Conservation (phyloP, 768 basidiomycete species). For the Rhizopogon sp. region DNA sequence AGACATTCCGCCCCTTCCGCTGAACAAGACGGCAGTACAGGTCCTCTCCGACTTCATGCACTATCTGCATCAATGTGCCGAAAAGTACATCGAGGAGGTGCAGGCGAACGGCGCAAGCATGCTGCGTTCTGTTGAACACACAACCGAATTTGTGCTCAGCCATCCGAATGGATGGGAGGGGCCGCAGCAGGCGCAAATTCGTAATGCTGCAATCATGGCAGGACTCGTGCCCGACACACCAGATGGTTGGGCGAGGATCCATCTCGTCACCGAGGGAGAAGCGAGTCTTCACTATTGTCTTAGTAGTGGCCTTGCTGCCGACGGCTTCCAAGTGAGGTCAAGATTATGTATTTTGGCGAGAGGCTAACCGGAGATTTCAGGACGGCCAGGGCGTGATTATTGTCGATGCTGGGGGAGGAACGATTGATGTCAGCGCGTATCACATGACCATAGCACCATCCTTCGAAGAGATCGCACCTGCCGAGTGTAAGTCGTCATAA, state of each 20-base stretch:
- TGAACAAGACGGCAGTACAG: conserved; percentile 34
- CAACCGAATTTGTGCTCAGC: conserved; percentile 41
- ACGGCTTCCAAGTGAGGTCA: conserved; percentile 20
- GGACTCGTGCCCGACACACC: conserved; percentile 32
- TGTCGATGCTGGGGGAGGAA: conserved; percentile 62
- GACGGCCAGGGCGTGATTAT: conserved; percentile 43
- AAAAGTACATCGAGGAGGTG: conserved; percentile 39
- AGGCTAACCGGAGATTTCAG: conserved; percentile 19
- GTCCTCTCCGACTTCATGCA: conserved; percentile 45
- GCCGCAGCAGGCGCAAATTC: conserved; percentile 37
- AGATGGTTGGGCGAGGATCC: conserved; percentile 32
- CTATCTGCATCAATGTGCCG: conserved; percentile 41
- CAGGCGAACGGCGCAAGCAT: conserved; percentile 36
- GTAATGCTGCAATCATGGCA: conserved; percentile 38
- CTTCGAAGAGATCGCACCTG: conserved; percentile 46
- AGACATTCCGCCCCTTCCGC: conserved; percentile 39
- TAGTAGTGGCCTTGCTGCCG: conserved; percentile 27
- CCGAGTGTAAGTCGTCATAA: conserved; percentile 31
- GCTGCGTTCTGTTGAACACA: conserved; percentile 36
- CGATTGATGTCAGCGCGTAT: conserved; percentile 56
- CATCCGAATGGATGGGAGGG: conserved; percentile 48
- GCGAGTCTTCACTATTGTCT: conserved; percentile 48
- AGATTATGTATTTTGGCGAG: not conserved
- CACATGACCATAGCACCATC: conserved; percentile 28
- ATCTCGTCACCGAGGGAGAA: conserved; percentile 49